Base-by-base conservation (phyloP, 768 basidiomycete species). In the Macrocybe gigantea region DNA sequence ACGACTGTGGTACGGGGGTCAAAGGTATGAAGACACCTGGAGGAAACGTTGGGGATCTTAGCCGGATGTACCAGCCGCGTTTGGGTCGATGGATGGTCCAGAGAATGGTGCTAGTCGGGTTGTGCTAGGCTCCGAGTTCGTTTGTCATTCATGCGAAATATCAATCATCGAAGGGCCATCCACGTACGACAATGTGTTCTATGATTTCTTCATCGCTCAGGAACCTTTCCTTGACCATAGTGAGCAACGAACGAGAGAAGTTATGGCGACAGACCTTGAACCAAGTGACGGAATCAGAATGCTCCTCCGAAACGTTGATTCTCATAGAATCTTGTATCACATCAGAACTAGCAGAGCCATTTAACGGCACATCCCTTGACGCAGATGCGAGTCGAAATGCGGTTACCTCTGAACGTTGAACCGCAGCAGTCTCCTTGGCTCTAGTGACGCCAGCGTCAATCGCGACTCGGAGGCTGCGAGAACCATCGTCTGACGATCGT, bases 51-150 rank as follows among this genome's bases (percentile, higher is more conserved):
- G 89, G 88, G 2, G 85, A 69, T 33, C 85, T 78, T 22, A 92
- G 67, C 37, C 84, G 84, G 50, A 92, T 80, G 63, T 91, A 92
- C 89, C 89, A 92, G 39, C 89, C 89, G 30, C 84, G 79, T 49
- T 81, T 79, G 1, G 89, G 89, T 5, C 82, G 78, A 60, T 90
- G 89, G 29, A 90, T 79, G 7, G 78, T 78, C 89, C 89, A 92
- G 47, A 77, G 73, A 2, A 88, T 61, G 0, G 75, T 74, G 15
- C 76, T 79, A 4, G 77, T 81, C n/a, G 78, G 72, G 36, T 84
- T 85, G 49, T 90, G 84, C 85, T 85, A 22, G 22, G 22, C 22
- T 22, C 22, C 22, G 50, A 3, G 33, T 10, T n/a, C 32, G 42
- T 44, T 9, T 2, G n/a, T 5, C 15, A 33, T 44, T 22, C 22